Percentiles rank a stretch among this genome's conserved stretches.
phyloP scores from a whole-genome alignment of 2,329 filamentous ascomycete genomes.

The Diplodia scrobiculata region DNA sequence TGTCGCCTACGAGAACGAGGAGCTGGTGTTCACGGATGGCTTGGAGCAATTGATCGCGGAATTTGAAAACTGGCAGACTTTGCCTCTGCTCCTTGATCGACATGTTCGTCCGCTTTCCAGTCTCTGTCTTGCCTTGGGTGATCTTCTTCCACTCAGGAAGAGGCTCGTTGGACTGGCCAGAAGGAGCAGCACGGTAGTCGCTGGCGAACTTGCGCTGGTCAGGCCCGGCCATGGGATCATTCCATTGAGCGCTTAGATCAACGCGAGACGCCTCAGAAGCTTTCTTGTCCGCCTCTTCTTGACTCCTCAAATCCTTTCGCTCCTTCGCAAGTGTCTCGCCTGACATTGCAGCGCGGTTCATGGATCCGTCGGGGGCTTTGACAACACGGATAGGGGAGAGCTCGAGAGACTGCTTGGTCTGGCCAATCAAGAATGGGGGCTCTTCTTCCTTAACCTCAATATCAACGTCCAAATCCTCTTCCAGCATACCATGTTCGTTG shows the following conservation, averaged over 20 bases:
- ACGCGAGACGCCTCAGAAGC: slow-evolving; percentile 75
- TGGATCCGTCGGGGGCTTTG: slow-evolving; percentile 95
- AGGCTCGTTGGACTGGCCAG: slow-evolving; percentile 62
- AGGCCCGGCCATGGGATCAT: slow-evolving; percentile 89
- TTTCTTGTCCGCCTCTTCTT: slow-evolving; percentile 77
- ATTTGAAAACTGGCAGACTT: slow-evolving; percentile 82
- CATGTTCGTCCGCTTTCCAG: slow-evolving; percentile 83
- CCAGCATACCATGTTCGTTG: slow-evolving; percentile 81
- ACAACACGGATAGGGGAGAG: slow-evolving; percentile 94
- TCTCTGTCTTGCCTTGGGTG: slow-evolving; percentile 75
- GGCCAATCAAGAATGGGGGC: slow-evolving; percentile 90
- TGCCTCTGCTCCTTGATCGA: slow-evolving; percentile 95
- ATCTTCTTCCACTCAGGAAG: slow-evolving; percentile 92
- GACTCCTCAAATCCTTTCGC: slow-evolving; percentile 81
- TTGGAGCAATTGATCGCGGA: slow-evolving; percentile 82
- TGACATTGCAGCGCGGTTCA: slow-evolving; percentile 94
- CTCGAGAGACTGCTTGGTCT: slow-evolving; percentile 94
- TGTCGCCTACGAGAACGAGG: slow-evolving; percentile 94
- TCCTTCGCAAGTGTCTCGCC: slow-evolving; percentile 88
- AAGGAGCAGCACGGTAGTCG: slow-evolving; percentile 69
- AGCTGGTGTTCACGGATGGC: slow-evolving; percentile 87
- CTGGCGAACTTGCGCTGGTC: slow-evolving; percentile 86
- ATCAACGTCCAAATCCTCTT: slow-evolving; percentile 93
- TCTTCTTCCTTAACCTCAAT: slow-evolving; percentile 97
- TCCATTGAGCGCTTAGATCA: slow-evolving; percentile 88